Percentiles rank a stretch among this genome's conserved stretches.
Conservation (phyloP, 2,329 filamentous ascomycete species). For the Pseudopithomyces maydicus region DNA sequence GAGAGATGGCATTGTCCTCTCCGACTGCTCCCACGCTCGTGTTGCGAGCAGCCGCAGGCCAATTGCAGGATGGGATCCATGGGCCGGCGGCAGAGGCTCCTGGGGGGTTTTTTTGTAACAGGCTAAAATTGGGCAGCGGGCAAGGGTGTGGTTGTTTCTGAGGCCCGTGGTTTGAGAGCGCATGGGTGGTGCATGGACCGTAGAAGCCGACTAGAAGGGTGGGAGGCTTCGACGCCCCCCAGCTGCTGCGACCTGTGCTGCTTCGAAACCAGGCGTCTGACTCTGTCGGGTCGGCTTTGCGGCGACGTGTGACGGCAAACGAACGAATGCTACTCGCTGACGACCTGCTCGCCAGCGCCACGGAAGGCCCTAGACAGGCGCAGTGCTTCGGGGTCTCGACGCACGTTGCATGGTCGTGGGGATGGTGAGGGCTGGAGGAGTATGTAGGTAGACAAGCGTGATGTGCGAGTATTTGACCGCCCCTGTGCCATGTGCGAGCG, state of each 20-base stretch:
- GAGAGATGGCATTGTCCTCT: background rate
- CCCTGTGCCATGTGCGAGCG: conserved; percentile 28
- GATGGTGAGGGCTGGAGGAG: conserved; percentile 33
- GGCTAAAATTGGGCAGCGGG: conserved; percentile 23
- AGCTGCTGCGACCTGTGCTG: conserved; percentile 10
- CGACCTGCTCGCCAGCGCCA: conserved; percentile 38
- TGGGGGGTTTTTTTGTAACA: conserved; percentile 21
- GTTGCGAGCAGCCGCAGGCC: background rate
- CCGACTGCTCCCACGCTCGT: background rate
- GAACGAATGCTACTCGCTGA: background rate
- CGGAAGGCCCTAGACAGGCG: conserved; percentile 37
- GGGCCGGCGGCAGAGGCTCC: conserved; percentile 2
- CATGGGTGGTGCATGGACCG: conserved; percentile 14
- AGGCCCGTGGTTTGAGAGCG: conserved; percentile 3
- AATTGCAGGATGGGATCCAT: background rate
- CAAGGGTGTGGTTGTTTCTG: conserved; percentile 8
- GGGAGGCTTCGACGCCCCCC: conserved; percentile 32
- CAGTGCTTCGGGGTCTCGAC: conserved; percentile 36
- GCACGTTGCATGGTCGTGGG: conserved; percentile 26
- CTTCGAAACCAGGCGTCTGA: conserved; percentile 4
- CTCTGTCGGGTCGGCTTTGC: background rate
- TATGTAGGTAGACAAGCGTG: conserved; percentile 24
- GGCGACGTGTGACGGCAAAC: background rate
- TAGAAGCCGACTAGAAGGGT: conserved; percentile 25
- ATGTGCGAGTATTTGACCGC: conserved; percentile 39